These are phyloP conservation scores for Lentinula lateritia DNA, from an alignment of 768 basidiomycete genomes.

Conservation along the genomic window DNA sequence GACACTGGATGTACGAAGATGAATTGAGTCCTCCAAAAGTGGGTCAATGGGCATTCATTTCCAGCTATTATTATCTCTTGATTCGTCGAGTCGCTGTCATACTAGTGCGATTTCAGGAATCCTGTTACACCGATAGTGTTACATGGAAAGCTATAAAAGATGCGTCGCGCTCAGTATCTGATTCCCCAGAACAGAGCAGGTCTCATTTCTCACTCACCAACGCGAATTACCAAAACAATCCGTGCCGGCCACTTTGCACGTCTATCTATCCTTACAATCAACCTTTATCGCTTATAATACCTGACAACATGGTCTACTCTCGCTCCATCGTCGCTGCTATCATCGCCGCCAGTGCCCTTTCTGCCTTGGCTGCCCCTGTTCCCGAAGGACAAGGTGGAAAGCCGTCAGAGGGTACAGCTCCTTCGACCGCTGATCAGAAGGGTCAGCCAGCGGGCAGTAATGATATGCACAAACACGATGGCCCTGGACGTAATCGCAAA, in stretches of 20 bases:
- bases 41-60: no score
- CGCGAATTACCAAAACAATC: neutral
- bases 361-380: neutral
- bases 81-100: neutral
- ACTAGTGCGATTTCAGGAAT: neutral
- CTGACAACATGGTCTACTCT: neutral
- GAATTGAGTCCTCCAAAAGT: no score
- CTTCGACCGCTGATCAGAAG: neutral
- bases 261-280: neutral
- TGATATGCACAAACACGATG: neutral
- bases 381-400: neutral
- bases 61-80: neutral
- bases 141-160: neutral
- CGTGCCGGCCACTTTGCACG: neutral
- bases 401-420: neutral
- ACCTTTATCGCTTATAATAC: neutral
- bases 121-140: neutral
- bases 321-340: neutral
- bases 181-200: neutral
- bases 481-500: neutral
- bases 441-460: neutral
- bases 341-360: neutral
- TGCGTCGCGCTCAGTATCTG: neutral
- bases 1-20: no score
- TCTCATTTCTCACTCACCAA: neutral